A percentile compares a stretch with the other conserved stretches of the same genome.
These are phyloP conservation scores for Pichia sp. DNA, from an alignment of 1,139 yeast species.

Conservation along the genomic window DNA sequence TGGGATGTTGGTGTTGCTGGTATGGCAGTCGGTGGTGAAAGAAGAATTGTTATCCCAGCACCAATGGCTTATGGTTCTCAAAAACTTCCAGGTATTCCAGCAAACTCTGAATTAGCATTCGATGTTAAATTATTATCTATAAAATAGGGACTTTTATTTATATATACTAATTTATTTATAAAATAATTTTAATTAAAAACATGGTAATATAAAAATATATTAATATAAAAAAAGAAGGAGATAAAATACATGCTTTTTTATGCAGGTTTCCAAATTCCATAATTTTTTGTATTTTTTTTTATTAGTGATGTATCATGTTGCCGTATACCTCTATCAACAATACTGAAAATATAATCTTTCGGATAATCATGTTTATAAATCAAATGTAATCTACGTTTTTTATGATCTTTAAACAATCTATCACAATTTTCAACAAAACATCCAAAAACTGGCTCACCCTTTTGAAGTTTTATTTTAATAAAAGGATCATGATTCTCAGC, in stretches of 20 bases:
- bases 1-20: slow-evolving; percentile 99
- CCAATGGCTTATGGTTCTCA: slow-evolving; percentile 95
- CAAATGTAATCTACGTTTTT: slow-evolving; percentile 41
- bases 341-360: slow-evolving; percentile 34
- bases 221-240: neutral
- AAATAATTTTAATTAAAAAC: too few relatives aligned
- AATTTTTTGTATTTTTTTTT: slow-evolving; percentile 15
- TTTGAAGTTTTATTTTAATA: slow-evolving; percentile 31
- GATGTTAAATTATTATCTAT: slow-evolving; percentile 91
- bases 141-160: slow-evolving; percentile 43
- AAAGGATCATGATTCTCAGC: slow-evolving; percentile 52
- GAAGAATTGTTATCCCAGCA: slow-evolving; percentile 94
- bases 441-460: slow-evolving; percentile 36
- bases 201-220: neutral
- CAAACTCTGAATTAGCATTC: slow-evolving; percentile 91
- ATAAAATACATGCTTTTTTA: neutral
- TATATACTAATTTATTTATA: neutral
- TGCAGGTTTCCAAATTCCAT: slow-evolving; percentile 18
- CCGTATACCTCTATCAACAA: slow-evolving; percentile 32
- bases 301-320: slow-evolving; percentile 24
- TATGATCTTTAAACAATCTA: slow-evolving; percentile 30
- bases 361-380: slow-evolving; percentile 48
- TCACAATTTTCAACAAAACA: slow-evolving; percentile 40
- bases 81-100: slow-evolving; percentile 93
- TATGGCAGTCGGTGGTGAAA: slow-evolving; percentile 98